phyloP scores from a whole-genome alignment of 2,329 filamentous ascomycete species.

The Lecanicillium sp. region DNA sequence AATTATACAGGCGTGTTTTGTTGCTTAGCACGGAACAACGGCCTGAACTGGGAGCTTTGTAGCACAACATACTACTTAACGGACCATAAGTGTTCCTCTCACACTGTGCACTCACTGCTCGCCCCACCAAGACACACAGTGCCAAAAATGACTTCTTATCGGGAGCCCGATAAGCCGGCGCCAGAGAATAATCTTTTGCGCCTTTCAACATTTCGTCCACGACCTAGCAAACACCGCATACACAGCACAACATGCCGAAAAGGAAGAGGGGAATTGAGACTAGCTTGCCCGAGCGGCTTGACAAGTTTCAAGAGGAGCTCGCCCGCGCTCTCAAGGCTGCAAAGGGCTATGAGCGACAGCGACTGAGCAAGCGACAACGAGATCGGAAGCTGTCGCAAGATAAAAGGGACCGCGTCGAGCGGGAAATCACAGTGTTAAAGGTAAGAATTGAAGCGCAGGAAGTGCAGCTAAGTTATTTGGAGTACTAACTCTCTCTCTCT shows the following conservation, averaged over 20 bases:
- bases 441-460: constrained; percentile 19
- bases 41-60: too few species aligned
- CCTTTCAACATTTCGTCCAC: background rate
- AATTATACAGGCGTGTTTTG: too few species aligned
- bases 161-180: background rate
- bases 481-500: constrained; percentile 7
- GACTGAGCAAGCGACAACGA: constrained; percentile 53
- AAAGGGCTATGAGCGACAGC: constrained; percentile 73
- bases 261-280: constrained; percentile 43
- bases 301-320: constrained; percentile 51
- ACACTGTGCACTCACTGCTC: too few species aligned
- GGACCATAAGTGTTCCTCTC: too few species aligned
- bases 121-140: too few species aligned
- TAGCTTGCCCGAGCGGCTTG: constrained; percentile 41
- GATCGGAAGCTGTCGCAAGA: constrained; percentile 37
- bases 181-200: background rate
- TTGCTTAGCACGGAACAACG: too few species aligned
- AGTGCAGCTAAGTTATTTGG: background rate
- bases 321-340: constrained; percentile 62
- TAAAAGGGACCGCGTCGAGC: constrained; percentile 53
- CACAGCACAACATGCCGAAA: constrained; percentile 46
- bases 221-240: constrained; percentile 1
- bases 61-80: too few species aligned
- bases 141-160: too few species aligned
- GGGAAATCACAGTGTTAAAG: constrained; percentile 50